Base-by-base conservation (phyloP, 805 yeast genomes). In the Nakazawaea ishiwadae region DNA sequence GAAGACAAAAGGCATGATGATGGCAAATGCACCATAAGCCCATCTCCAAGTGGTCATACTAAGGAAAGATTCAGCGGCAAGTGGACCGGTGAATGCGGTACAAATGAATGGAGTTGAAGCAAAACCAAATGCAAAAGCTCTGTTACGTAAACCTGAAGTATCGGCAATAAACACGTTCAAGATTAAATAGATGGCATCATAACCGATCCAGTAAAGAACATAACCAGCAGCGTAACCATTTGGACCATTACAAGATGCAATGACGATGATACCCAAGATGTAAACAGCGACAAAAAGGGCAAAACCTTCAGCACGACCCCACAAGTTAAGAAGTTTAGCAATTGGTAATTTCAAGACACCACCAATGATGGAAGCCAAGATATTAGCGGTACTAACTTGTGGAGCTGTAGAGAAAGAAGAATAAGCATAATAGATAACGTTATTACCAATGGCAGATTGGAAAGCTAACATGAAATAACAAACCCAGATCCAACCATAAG, bases 11-110 rank as follows among this genome's bases (percentile, higher is more conserved):
- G 77, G 77, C 46, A 65, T 57, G 20, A 73, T 62, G 31, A 73
- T 62, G 17, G 71, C 65, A 59, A 73, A 73, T 56, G 71, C 62
- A 38, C 75, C 76, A 49, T 66, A 71, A 20, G 77, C 79, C 73
- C 74, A 68, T 54, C 77, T 63, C 81, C 81, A 75, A 32, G 65
- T 66, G 35, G 69, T 64, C 35, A 59, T 56, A 42, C 61, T 63
- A 28, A 71, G 65, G 48, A 72, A 58, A 7, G 68, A 57, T 12
- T 57, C 44, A 19, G 60, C 56, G 26, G 56, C 56, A 20, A 48
- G 38, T 17, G 63, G 51, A 17, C 63, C 67, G 12, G 56, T 49
- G 49, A 53, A 62, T 4, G 61, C 56, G n/a, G 67, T 54, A 35
- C 57, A 52, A 37, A 63, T 59, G 47, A 51, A 55, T 9, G 64